Evolutionary conservation across 129 eudicot genomes (phyloP).

Genomic region (Flaveria robusta): DNA sequence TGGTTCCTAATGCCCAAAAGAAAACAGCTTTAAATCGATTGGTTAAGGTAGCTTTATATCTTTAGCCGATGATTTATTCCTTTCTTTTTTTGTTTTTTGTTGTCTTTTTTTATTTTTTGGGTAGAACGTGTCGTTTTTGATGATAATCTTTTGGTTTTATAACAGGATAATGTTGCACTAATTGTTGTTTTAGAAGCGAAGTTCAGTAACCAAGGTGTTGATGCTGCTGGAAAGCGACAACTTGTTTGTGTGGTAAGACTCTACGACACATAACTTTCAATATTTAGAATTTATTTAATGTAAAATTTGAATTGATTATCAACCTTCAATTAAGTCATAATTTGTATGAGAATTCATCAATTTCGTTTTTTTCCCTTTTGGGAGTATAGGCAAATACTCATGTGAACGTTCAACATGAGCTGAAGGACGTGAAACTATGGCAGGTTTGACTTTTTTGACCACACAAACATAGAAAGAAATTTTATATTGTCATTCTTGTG

Average conservation of each 20-base stretch:
- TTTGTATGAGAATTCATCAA: not conserved
- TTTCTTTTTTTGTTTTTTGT: not conserved
- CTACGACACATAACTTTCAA: not conserved
- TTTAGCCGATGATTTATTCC: not conserved
- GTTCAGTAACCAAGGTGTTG: slow-evolving; percentile 79
- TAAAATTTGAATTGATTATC: not conserved
- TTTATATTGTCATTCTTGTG: not conserved
- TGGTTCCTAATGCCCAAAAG: slow-evolving; percentile 55
- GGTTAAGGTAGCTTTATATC: slow-evolving; percentile 39
- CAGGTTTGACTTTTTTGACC: slow-evolving; percentile 51
- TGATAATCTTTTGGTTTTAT: slow-evolving; percentile 13
- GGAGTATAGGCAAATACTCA: slow-evolving; percentile 84
- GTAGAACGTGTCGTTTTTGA: not conserved
- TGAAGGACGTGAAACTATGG: slow-evolving; percentile 97
- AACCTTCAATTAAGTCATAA: not conserved
- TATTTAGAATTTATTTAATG: not conserved
- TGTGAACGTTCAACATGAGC: slow-evolving; percentile 81
- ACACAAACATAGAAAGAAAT: not conserved
- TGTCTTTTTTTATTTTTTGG: not conserved
- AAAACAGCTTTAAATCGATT: slow-evolving; percentile 48
- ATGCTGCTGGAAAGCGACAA: slow-evolving; percentile 88
- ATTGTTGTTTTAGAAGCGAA: slow-evolving; percentile 94
- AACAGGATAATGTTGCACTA: slow-evolving; percentile 89
- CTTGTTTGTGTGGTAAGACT: slow-evolving; percentile 96
- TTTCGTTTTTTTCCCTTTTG: slow-evolving; percentile 2